These are phyloP conservation scores for Nakaseomyces nivariensis DNA, from an alignment of 1,139 yeast genomes.

Conservation along the genomic window DNA sequence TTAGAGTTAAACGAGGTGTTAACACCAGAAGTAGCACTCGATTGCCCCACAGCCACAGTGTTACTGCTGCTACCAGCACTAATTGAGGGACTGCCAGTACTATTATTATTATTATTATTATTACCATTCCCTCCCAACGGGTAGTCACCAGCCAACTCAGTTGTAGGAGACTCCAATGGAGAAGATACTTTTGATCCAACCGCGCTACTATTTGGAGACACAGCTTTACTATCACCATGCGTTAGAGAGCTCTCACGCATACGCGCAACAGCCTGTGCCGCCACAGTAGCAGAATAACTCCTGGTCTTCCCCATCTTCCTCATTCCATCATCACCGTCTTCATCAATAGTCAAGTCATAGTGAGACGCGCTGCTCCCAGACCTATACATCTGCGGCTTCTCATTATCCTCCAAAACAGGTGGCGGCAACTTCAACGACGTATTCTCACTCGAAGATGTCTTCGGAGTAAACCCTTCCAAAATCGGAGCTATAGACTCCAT, in stretches of 20 bases:
- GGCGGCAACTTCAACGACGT: slow-evolving; percentile 32
- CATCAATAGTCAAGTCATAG: slow-evolving; percentile 6
- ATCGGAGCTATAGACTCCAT: slow-evolving; percentile 75
- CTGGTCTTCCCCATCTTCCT: slow-evolving; percentile 1
- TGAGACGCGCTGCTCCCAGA: slow-evolving; percentile 4
- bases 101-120: no score
- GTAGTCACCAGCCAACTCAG: background rate
- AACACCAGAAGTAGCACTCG: background rate
- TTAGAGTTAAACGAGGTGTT: slow-evolving; percentile 7
- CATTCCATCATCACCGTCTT: slow-evolving; percentile 21
- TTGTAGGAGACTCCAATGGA: background rate
- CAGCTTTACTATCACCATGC: background rate
- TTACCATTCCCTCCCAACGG: background rate
- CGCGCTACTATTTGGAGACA: background rate
- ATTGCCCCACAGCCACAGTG: background rate
- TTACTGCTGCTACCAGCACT: background rate
- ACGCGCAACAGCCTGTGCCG: slow-evolving; percentile 8
- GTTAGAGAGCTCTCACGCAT: background rate
- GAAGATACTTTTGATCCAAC: background rate
- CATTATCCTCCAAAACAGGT: slow-evolving; percentile 10
- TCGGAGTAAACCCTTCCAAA: slow-evolving; percentile 60
- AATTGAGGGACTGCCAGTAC: background rate
- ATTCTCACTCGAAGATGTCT: slow-evolving; percentile 53
- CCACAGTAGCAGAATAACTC: slow-evolving; percentile 1
- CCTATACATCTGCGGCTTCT: slow-evolving; percentile 2